Evolutionary conservation across 2,329 filamentous ascomycete genomes (phyloP).

Genomic region (Macrophomina tecta): DNA sequence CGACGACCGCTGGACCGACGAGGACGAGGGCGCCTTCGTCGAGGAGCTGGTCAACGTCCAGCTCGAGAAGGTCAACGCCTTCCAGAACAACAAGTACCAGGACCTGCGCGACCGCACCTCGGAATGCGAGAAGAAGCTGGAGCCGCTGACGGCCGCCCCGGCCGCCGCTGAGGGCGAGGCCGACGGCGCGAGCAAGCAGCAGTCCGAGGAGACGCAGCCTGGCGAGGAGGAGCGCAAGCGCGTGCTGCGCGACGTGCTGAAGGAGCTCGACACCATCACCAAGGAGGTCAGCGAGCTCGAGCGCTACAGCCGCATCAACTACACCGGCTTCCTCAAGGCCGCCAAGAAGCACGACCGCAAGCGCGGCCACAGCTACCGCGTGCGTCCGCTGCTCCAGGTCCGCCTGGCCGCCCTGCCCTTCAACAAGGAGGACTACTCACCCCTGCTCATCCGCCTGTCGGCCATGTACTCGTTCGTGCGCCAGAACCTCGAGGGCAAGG

Average conservation of each 20-base stretch:
- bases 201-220: slow-evolving; percentile 3
- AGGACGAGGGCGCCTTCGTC: slow-evolving; percentile 91
- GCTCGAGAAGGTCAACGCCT: slow-evolving; percentile 90
- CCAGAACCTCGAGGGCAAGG: slow-evolving; percentile 74
- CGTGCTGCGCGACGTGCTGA: slow-evolving; percentile 72
- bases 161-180: slow-evolving; percentile 24
- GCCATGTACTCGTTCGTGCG: slow-evolving; percentile 95
- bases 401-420: slow-evolving; percentile 87
- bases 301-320: slow-evolving; percentile 95
- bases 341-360: slow-evolving; percentile 99
- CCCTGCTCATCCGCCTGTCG: slow-evolving; percentile 84
- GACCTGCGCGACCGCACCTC: slow-evolving; percentile 81
- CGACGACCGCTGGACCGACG: slow-evolving; percentile 79
- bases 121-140: slow-evolving; percentile 69
- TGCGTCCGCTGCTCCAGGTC: slow-evolving; percentile 90
- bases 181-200: slow-evolving; percentile 34
- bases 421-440: slow-evolving; percentile 93
- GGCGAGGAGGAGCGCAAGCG: slow-evolving; percentile 51
- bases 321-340: slow-evolving; percentile 96
- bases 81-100: slow-evolving; percentile 82
- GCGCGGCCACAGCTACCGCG: slow-evolving; percentile 82
- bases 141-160: slow-evolving; percentile 56
- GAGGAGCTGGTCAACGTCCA: slow-evolving; percentile 94
- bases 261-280: slow-evolving; percentile 84
- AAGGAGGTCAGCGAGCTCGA: slow-evolving; percentile 92